Conservation (phyloP, 306 rosid genomes). For the Quercus gilva region DNA sequence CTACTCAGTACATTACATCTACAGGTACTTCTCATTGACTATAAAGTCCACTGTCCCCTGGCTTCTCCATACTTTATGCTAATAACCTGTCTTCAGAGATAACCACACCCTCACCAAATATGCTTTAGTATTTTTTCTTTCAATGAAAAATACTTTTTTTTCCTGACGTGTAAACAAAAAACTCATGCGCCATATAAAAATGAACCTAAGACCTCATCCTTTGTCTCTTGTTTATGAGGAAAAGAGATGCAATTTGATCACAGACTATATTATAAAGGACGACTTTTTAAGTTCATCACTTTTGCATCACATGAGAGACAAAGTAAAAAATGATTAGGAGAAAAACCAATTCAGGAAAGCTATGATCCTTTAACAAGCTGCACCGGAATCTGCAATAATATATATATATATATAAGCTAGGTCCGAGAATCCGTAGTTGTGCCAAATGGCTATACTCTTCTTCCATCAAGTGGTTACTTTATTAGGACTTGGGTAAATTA, state of each 20-base stretch:
- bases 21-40: no score
- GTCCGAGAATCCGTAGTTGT: no score
- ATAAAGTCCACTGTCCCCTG: no score
- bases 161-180: not conserved
- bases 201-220: not conserved
- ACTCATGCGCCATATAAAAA: not conserved
- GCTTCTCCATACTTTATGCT: no score
- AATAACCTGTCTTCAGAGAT: no score
- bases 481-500: no score
- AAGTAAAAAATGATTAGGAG: conserved; percentile 5
- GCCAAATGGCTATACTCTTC: no score
- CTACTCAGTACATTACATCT: no score
- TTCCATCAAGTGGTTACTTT: no score
- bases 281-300: not conserved
- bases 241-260: not conserved
- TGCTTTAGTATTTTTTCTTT: not conserved
- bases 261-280: not conserved
- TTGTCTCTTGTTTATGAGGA: not conserved
- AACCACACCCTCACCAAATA: not conserved
- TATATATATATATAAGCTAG: no score
- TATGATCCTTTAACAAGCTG: not conserved
- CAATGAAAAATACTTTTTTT: not conserved
- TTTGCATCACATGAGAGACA: not conserved
- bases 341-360: conserved; percentile 7
- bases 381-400: not conserved